Percentiles rank a stretch among this genome's conserved stretches.
Evolutionary conservation across 2,329 filamentous ascomycete species (phyloP).

Genomic region (Fusarium continuum): DNA sequence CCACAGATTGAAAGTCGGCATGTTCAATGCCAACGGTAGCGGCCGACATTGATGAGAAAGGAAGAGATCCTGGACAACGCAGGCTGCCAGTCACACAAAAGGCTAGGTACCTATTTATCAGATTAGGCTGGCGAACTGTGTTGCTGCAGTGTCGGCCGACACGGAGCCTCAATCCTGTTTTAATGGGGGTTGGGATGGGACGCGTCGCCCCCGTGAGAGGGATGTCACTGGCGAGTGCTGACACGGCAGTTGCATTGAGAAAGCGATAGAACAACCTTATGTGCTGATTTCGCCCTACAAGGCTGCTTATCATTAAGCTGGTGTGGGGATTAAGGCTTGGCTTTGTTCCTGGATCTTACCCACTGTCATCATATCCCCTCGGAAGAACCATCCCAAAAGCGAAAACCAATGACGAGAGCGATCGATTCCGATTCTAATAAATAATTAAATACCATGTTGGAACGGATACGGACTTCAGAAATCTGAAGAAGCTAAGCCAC

Average conservation of each 20-base stretch:
- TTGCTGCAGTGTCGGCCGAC: background rate
- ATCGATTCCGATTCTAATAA: background rate
- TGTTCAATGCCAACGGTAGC: too few relatives aligned
- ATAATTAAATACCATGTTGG: background rate
- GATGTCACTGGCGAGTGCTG: background rate
- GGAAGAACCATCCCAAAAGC: background rate
- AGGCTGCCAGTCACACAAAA: too few relatives aligned
- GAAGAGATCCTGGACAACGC: too few relatives aligned
- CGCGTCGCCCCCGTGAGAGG: background rate
- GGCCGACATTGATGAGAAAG: too few relatives aligned
- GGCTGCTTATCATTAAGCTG: constrained; percentile 7
- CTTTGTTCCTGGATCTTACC: constrained; percentile 1
- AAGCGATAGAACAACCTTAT: background rate
- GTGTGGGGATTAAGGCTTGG: constrained; percentile 2
- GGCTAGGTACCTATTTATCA: too few relatives aligned
- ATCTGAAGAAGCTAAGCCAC: constrained; percentile 1
- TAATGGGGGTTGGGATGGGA: background rate
- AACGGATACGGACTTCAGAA: constrained; percentile 25
- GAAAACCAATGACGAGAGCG: background rate
- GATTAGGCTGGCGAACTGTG: background rate
- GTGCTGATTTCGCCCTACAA: constrained; percentile 11
- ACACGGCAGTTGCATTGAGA: background rate
- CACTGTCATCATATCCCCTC: background rate
- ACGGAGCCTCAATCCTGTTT: background rate
- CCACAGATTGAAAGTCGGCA: too few relatives aligned